Evolutionary conservation across 805 yeast species (phyloP).

Genomic region (Kluyveromyces dobzhanskii): DNA sequence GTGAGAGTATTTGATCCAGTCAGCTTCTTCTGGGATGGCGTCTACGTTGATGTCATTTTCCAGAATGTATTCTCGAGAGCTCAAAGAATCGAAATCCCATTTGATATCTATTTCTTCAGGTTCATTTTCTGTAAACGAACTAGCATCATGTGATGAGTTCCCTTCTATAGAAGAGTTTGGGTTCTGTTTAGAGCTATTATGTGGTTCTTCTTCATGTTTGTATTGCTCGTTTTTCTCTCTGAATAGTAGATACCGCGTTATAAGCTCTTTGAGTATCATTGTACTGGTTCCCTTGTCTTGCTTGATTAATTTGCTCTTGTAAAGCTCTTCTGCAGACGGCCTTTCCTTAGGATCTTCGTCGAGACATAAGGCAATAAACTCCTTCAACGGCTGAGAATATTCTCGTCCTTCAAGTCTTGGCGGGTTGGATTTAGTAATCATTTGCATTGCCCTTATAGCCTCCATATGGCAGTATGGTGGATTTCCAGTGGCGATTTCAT

Average conservation of each 20-base stretch:
- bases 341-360: slow-evolving; percentile 92
- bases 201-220: slow-evolving; percentile 37
- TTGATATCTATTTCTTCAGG: slow-evolving; percentile 41
- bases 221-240: slow-evolving; percentile 52
- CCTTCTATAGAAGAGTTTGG: slow-evolving; percentile 3
- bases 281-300: slow-evolving; percentile 55
- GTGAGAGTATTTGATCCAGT: slow-evolving; percentile 19
- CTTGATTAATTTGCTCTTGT: slow-evolving; percentile 65
- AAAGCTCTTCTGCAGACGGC: slow-evolving; percentile 75
- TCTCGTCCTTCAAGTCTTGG: slow-evolving; percentile 89
- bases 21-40: slow-evolving; percentile 27
- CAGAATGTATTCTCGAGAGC: slow-evolving; percentile 62
- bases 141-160: slow-evolving; percentile 9
- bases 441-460: slow-evolving; percentile 88
- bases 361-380: slow-evolving; percentile 80
- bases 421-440: slow-evolving; percentile 88
- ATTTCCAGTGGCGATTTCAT: slow-evolving; percentile 91
- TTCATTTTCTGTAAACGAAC: neutral
- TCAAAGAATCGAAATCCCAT: slow-evolving; percentile 87
- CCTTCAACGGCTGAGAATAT: slow-evolving; percentile 68
- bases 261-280: slow-evolving; percentile 56
- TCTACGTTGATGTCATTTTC: slow-evolving; percentile 55
- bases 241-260: slow-evolving; percentile 65
- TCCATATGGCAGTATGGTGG: slow-evolving; percentile 97
- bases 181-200: slow-evolving; percentile 22